Conservation (phyloP, 192 early-diverging fungal genomes). For the Anaeromyces robustus region DNA sequence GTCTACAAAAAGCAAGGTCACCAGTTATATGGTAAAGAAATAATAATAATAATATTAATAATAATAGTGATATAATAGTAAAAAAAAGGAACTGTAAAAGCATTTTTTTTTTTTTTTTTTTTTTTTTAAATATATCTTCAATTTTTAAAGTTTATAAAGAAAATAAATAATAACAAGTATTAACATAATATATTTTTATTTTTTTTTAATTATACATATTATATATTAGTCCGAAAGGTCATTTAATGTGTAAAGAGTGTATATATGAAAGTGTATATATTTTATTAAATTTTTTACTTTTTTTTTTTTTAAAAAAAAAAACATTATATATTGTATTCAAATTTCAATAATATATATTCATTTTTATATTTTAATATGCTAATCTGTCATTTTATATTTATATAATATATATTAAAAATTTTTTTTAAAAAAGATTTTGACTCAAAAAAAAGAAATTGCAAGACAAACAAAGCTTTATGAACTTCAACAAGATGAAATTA, state of each 20-base stretch:
- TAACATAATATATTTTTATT: not conserved
- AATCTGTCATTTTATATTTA: too few relatives aligned
- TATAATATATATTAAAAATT: too few relatives aligned
- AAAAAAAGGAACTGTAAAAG: too few relatives aligned
- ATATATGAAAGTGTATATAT: constrained; percentile 70
- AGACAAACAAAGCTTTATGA: constrained; percentile 27
- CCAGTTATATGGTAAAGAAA: constrained; percentile 51
- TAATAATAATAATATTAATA: not conserved
- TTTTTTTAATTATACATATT: too few relatives aligned
- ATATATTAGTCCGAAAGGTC: constrained; percentile 30
- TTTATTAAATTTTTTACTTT: too few relatives aligned
- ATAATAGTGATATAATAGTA: too few relatives aligned
- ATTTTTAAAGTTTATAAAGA: too few relatives aligned
- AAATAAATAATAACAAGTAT: not conserved
- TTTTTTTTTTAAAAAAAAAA: too few relatives aligned
- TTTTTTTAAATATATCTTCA: constrained; percentile 9
- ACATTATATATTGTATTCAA: too few relatives aligned
- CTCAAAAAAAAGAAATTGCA: constrained; percentile 67
- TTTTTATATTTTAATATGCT: too few relatives aligned
- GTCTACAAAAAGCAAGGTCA: constrained; percentile 56
- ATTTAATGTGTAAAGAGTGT: constrained; percentile 82
- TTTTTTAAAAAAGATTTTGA: constrained; percentile 63
- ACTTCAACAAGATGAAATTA: constrained; percentile 13
- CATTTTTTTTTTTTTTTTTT: constrained; percentile 2
- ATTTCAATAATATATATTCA: too few relatives aligned